Evolutionary conservation across 2,329 filamentous ascomycete species (phyloP).

Genomic region (Fusarium decemcellulare): DNA sequence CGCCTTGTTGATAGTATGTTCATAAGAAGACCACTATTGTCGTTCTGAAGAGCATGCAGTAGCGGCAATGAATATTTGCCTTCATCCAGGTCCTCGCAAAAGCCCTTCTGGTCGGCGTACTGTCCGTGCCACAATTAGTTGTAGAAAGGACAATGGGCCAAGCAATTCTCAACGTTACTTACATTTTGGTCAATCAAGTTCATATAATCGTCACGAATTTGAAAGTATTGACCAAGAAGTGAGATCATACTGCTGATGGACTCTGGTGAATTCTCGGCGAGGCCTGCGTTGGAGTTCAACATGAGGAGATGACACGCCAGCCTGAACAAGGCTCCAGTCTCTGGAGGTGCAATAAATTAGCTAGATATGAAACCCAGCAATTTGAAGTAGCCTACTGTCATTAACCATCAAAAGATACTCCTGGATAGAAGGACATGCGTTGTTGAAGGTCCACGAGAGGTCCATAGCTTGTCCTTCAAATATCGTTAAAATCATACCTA

Average conservation of each 20-base stretch:
- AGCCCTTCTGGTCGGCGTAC: constrained; percentile 4
- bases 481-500: background rate
- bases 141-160: background rate
- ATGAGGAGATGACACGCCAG: background rate
- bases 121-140: background rate
- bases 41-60: background rate
- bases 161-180: background rate
- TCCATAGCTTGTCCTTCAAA: constrained; percentile 15
- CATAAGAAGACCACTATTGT: background rate
- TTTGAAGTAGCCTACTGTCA: background rate
- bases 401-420: constrained; percentile 13
- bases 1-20: background rate
- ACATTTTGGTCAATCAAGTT: constrained; percentile 1
- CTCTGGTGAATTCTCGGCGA: background rate
- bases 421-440: background rate
- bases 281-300: background rate
- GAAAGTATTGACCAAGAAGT: constrained; percentile 5
- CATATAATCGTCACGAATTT: constrained; percentile 17
- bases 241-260: background rate
- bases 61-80: constrained; percentile 11
- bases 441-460: constrained; percentile 5
- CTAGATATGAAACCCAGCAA: no score
- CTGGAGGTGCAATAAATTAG: background rate
- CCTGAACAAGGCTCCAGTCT: constrained; percentile 13
- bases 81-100: constrained; percentile 16